Evolutionary conservation across 202 grass and related monocot genomes (phyloP).

Genomic region (Setaria italica): DNA sequence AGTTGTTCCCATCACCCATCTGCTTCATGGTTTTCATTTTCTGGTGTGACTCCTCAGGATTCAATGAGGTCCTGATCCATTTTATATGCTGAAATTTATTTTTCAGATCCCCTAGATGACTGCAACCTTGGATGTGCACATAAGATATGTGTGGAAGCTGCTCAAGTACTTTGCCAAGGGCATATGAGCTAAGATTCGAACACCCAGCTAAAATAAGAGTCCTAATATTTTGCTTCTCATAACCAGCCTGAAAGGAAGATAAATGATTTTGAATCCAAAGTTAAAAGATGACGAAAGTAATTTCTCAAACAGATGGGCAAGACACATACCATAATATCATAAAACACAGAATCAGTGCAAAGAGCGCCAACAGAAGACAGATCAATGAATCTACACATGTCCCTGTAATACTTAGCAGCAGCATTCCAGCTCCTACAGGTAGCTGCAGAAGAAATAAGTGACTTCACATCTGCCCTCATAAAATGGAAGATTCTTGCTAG

Average conservation of each 20-base stretch:
- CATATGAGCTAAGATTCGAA: slow-evolving; percentile 69
- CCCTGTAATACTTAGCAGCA: slow-evolving; percentile 76
- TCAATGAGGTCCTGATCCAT: slow-evolving; percentile 70
- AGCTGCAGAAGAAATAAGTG: slow-evolving; percentile 82
- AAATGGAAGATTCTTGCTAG: slow-evolving; percentile 94
- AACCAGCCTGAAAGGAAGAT: slow-evolving; percentile 78
- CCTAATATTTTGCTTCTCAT: slow-evolving; percentile 77
- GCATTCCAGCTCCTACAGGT: slow-evolving; percentile 83
- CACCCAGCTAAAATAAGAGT: slow-evolving; percentile 79
- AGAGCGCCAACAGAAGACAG: slow-evolving; percentile 77
- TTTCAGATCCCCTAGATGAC: slow-evolving; percentile 83
- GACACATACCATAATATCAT: slow-evolving; percentile 76
- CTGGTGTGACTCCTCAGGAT: slow-evolving; percentile 63
- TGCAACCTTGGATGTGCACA: slow-evolving; percentile 85
- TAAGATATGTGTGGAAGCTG: slow-evolving; percentile 70
- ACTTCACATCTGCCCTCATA: slow-evolving; percentile 83
- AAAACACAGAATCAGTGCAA: slow-evolving; percentile 78
- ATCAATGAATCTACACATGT: slow-evolving; percentile 70
- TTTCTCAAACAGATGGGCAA: slow-evolving; percentile 34
- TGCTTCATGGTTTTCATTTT: slow-evolving; percentile 84
- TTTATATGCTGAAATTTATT: slow-evolving; percentile 80
- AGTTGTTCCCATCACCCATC: slow-evolving; percentile 65
- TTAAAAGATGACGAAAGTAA: slow-evolving; percentile 43
- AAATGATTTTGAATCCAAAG: slow-evolving; percentile 40
- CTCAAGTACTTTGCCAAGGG: slow-evolving; percentile 71